phyloP scores from a whole-genome alignment of 176 grass and related monocot species.

The Carex pumila region DNA sequence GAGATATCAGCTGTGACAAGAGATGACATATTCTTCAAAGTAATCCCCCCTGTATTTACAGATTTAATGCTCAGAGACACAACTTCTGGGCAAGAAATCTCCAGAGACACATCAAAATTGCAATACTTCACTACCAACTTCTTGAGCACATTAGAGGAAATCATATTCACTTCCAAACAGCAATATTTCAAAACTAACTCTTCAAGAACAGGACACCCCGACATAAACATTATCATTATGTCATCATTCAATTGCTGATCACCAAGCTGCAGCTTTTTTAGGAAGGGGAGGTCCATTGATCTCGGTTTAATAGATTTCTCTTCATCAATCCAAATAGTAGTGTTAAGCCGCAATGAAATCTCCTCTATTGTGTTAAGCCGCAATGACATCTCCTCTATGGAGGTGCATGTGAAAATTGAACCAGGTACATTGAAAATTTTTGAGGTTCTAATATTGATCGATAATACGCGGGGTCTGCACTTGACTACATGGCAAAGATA shows the following conservation, averaged over 20 bases:
- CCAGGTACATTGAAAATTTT: neutral
- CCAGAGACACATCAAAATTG: neutral
- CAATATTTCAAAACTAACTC: neutral
- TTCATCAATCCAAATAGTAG: neutral
- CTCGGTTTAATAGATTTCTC: neutral
- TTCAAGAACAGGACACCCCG: neutral
- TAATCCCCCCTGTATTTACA: neutral
- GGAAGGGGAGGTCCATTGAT: neutral
- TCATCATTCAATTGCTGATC: neutral
- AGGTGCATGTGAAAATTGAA: neutral
- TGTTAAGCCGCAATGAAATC: neutral
- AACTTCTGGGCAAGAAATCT: neutral
- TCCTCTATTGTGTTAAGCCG: no score
- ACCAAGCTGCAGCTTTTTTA: neutral
- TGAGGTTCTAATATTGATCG: neutral
- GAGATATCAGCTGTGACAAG: neutral
- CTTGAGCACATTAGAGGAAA: neutral
- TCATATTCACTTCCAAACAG: neutral
- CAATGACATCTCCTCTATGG: neutral
- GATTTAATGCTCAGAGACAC: neutral
- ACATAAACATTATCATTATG: neutral
- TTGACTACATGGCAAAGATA: no score
- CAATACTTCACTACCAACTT: neutral
- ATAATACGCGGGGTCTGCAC: neutral
- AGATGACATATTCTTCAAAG: neutral